Percentiles rank a stretch among this genome's conserved stretches.
Evolutionary conservation across 139 green algal species (phyloP).

Genomic region (Limnomonas spitsbergensis): DNA sequence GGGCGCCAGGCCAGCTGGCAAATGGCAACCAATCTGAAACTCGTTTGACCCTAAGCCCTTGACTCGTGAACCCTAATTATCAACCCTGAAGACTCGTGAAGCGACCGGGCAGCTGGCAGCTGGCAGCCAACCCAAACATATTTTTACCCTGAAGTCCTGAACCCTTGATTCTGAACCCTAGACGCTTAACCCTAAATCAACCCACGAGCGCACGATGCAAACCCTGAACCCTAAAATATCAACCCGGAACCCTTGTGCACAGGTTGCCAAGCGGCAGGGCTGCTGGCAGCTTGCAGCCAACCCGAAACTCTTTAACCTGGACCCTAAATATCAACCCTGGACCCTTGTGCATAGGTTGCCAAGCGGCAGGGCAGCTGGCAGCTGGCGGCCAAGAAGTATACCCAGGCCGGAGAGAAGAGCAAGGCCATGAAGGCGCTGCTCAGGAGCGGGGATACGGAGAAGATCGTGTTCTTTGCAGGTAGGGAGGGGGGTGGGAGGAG

Average conservation of each 20-base stretch:
- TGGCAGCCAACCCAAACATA: constrained; percentile 61
- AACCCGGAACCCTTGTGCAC: no score
- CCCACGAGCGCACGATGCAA: no score
- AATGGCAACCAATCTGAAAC: no score
- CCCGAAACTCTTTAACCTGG: no score
- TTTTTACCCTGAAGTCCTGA: no score
- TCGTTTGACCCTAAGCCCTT: no score
- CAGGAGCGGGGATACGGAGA: constrained; percentile 69
- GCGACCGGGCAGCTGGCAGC: constrained; percentile 69
- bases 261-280: constrained; percentile 67
- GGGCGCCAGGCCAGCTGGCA: no score
- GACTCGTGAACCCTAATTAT: no score
- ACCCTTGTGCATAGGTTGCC: constrained; percentile 22
- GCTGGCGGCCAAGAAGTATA: constrained; percentile 48
- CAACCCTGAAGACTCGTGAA: constrained; percentile 27
- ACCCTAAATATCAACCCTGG: no score
- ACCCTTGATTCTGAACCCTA: no score
- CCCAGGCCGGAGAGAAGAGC: constrained; percentile 68
- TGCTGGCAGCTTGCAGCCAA: constrained; percentile 73
- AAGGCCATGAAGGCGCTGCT: constrained; percentile 80
- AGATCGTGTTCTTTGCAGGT: constrained; percentile 85
- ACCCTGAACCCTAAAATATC: no score
- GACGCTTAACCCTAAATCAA: no score
- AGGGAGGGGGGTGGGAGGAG: constrained; percentile 11
- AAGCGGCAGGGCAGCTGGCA: constrained; percentile 74